phyloP scores from a whole-genome alignment of 2,329 filamentous ascomycete genomes.

The Furcasterigmium furcatum region DNA sequence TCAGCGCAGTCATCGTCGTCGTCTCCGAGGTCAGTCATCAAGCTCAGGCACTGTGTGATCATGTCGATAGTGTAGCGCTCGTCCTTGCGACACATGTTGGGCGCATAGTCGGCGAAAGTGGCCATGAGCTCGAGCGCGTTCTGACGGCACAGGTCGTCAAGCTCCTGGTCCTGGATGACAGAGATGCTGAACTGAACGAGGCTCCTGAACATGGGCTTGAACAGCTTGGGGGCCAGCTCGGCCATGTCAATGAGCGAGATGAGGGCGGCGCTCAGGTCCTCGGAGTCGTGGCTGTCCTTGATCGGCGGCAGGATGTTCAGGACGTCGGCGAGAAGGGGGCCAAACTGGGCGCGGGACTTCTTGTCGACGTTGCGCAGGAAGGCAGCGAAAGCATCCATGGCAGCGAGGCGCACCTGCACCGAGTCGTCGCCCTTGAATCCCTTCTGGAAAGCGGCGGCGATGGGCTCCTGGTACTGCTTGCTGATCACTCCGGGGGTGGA shows the following conservation, averaged over 20 bases:
- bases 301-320: constrained; percentile 93
- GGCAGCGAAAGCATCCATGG: constrained; percentile 93
- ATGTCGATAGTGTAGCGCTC: constrained; percentile 89
- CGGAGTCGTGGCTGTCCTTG: constrained; percentile 86
- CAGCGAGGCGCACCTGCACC: constrained; percentile 80
- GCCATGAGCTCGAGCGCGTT: constrained; percentile 97
- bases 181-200: constrained; percentile 90
- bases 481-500: constrained; percentile 95
- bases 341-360: constrained; percentile 87
- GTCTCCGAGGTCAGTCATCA: constrained; percentile 95
- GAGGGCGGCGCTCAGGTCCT: constrained; percentile 86
- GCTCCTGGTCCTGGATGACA: constrained; percentile 93
- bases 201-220: constrained; percentile 89
- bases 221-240: constrained; percentile 95
- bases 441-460: constrained; percentile 81
- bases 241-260: constrained; percentile 91
- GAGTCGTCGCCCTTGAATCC: constrained; percentile 86
- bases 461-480: constrained; percentile 89
- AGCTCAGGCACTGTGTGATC: constrained; percentile 95
- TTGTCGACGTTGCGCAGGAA: constrained; percentile 92
- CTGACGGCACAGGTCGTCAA: constrained; percentile 85
- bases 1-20: constrained; percentile 94
- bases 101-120: constrained; percentile 93
- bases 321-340: constrained; percentile 80
- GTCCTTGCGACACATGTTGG: constrained; percentile 93